These are phyloP conservation scores for Viola pubescens DNA, from an alignment of 441 rosid species.

Conservation along the genomic window DNA sequence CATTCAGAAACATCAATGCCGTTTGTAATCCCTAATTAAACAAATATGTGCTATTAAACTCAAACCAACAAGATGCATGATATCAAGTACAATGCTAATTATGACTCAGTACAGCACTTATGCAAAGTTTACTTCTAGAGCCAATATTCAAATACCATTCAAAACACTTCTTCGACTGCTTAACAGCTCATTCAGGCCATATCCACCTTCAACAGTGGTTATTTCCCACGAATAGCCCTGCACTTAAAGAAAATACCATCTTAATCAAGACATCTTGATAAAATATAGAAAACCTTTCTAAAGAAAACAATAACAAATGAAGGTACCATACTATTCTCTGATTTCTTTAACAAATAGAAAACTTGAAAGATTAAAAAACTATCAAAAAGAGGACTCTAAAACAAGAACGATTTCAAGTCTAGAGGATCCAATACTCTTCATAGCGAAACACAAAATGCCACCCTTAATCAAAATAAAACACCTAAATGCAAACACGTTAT, in stretches of 20 bases:
- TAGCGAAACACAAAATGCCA: too few relatives aligned
- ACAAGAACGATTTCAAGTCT: too few relatives aligned
- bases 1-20: conserved; percentile 79
- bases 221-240: conserved; percentile 98
- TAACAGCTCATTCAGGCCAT: conserved; percentile 75
- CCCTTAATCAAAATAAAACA: too few relatives aligned
- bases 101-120: not conserved
- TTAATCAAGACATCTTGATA: not conserved
- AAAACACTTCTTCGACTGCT: conserved; percentile 64
- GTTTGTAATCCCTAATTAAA: conserved; percentile 66
- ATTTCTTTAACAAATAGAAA: not conserved
- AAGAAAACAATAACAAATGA: not conserved
- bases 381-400: too few relatives aligned
- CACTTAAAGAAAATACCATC: conserved; percentile 14
- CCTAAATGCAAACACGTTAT: conserved; percentile 1
- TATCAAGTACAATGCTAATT: not conserved
- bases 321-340: not conserved
- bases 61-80: conserved; percentile 5
- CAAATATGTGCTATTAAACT: conserved; percentile 9
- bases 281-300: not conserved
- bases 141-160: conserved; percentile 41
- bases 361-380: too few relatives aligned
- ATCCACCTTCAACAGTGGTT: conserved; percentile 89
- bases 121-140: not conserved
- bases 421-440: too few relatives aligned